Percentiles rank a stretch among this genome's conserved stretches.
Evolutionary conservation across 768 basidiomycete genomes (phyloP).

Genomic region (Mycena metata): DNA sequence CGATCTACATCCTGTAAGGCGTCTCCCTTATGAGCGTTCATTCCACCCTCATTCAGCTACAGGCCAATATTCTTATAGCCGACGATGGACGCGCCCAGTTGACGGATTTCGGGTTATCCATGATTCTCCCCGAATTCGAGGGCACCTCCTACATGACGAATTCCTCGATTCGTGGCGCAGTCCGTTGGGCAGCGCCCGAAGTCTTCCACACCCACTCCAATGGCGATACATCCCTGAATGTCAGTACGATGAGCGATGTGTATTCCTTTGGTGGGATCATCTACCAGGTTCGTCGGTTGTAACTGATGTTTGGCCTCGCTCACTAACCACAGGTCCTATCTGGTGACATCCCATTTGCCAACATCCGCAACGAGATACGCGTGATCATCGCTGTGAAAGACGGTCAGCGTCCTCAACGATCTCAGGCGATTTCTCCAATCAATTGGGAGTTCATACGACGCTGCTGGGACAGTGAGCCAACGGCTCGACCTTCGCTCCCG

Average conservation of each 20-base stretch:
- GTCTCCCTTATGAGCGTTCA: not conserved
- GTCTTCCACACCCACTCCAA: not conserved
- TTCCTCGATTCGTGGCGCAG: constrained; percentile 1
- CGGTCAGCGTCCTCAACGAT: not conserved
- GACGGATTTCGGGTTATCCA: constrained; percentile 17
- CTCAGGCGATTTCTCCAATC: not conserved
- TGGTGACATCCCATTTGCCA: constrained; percentile 4
- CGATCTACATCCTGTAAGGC: constrained; percentile 18
- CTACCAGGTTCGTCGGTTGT: not conserved
- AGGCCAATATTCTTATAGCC: constrained; percentile 18
- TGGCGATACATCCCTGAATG: constrained; percentile 2
- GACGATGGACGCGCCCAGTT: constrained; percentile 7
- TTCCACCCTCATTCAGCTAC: too few species aligned
- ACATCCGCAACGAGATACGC: not conserved
- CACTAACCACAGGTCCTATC: constrained; percentile 2
- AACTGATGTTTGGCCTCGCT: not conserved
- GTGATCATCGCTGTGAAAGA: constrained; percentile 5
- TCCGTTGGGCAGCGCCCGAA: constrained; percentile 21
- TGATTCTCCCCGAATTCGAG: constrained; percentile 21
- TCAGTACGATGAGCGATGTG: constrained; percentile 18
- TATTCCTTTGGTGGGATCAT: constrained; percentile 23
- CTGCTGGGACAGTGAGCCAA: constrained; percentile 1
- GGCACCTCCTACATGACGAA: constrained; percentile 17
- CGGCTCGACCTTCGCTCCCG: not conserved
- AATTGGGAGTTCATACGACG: constrained; percentile 11